A percentile compares a stretch with the other conserved stretches of the same genome.
phyloP scores from a whole-genome alignment of 257 asterid species.

The Salvia hispanica region DNA sequence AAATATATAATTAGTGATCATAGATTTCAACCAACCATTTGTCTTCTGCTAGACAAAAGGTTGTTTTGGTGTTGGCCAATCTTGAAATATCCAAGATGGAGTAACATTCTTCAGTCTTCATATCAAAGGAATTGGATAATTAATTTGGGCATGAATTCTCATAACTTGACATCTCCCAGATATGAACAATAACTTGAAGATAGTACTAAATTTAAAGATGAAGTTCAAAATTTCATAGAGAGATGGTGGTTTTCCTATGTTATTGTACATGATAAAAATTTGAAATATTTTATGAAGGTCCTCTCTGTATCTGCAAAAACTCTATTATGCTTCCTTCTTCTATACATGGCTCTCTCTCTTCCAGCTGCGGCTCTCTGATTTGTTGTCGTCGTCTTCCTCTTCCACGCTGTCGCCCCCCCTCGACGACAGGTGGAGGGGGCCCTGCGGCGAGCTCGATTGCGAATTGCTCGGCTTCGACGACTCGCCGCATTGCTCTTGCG shows the following conservation, averaged over 20 bases:
- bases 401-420: constrained; percentile 46
- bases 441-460: constrained; percentile 59
- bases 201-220: constrained; percentile 20
- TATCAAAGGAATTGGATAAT: neutral
- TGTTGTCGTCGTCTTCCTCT: constrained; percentile 61
- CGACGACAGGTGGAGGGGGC: constrained; percentile 54
- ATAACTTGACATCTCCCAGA: neutral
- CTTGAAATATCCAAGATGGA: constrained; percentile 39
- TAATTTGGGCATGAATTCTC: neutral
- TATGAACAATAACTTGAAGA: neutral
- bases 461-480: constrained; percentile 41
- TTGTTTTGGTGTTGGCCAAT: constrained; percentile 45
- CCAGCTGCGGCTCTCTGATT: constrained; percentile 56
- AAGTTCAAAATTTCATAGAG: constrained; percentile 54
- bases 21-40: constrained; percentile 34
- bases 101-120: constrained; percentile 37
- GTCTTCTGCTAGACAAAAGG: constrained; percentile 48
- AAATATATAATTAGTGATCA: neutral
- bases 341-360: constrained; percentile 32
- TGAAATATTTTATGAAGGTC: constrained; percentile 23
- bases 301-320: constrained; percentile 49
- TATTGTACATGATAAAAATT: constrained; percentile 24
- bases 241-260: constrained; percentile 27
- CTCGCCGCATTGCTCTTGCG: constrained; percentile 35
- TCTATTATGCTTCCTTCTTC: constrained; percentile 9